Evolutionary conservation across 2,329 filamentous ascomycete species (phyloP).

Genomic region (Fusarium sp.): DNA sequence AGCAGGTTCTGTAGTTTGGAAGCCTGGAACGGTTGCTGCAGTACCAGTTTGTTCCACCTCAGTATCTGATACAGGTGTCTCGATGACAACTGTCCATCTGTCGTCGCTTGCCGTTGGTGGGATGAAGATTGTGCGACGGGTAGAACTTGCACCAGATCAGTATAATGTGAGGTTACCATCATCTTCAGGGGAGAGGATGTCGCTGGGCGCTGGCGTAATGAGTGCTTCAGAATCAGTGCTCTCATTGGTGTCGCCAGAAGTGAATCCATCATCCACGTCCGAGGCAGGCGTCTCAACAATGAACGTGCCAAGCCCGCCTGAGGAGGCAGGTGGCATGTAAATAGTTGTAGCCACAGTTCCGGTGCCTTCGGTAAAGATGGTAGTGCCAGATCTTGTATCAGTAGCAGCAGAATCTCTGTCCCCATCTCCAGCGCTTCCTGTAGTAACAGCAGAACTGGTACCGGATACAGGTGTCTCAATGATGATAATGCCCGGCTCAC

Average conservation of each 20-base stretch:
- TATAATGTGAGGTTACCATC: conserved; percentile 17
- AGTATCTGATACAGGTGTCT: conserved; percentile 8
- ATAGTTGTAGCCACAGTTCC: background rate
- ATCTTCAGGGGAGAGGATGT: background rate
- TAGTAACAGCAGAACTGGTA: no score
- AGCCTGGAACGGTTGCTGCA: background rate
- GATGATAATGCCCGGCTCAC: no score
- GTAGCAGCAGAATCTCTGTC: rapidly evolving
- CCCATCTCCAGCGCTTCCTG: no score
- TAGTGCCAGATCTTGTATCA: background rate
- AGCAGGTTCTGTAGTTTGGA: background rate
- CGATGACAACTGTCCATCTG: conserved; percentile 12
- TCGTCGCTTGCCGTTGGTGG: conserved; percentile 7
- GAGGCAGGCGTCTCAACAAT: background rate
- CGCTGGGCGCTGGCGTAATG: background rate
- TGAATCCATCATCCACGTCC: background rate
- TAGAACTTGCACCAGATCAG: background rate
- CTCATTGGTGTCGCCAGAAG: background rate
- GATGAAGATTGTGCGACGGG: conserved; percentile 1
- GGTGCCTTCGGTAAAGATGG: conserved; percentile 1
- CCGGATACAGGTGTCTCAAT: no score
- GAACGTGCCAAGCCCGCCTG: conserved; percentile 3
- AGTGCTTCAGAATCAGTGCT: background rate
- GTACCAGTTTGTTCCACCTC: conserved; percentile 6
- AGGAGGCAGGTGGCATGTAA: background rate